Percentiles rank a stretch among this genome's conserved stretches.
Evolutionary conservation across 1,284 basidiomycete genomes (phyloP).

Genomic region (Anthracocystis panici-leucophaei): DNA sequence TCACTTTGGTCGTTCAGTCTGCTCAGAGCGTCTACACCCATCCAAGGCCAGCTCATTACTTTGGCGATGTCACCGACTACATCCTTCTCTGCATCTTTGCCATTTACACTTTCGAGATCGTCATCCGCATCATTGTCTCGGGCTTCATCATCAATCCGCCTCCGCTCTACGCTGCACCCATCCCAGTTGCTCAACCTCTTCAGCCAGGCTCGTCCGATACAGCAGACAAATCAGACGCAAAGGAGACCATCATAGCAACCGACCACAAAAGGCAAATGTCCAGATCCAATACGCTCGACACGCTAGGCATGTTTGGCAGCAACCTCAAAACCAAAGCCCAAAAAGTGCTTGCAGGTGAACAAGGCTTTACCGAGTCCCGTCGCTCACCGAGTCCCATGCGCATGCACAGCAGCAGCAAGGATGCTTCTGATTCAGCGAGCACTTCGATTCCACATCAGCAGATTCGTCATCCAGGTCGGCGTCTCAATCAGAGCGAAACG

Average conservation of each 20-base stretch:
- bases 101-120: conserved; percentile 89
- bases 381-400: background rate
- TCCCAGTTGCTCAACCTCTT: background rate
- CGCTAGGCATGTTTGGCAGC: conserved; percentile 52
- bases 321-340: conserved; percentile 51
- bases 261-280: conserved; percentile 49
- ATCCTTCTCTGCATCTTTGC: conserved; percentile 84
- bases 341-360: conserved; percentile 32
- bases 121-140: conserved; percentile 89
- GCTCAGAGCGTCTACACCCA: conserved; percentile 73
- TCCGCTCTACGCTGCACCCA: conserved; percentile 39
- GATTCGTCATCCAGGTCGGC: conserved; percentile 31
- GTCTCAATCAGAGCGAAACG: conserved; percentile 42
- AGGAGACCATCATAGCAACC: conserved; percentile 7
- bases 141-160: conserved; percentile 88
- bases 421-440: background rate
- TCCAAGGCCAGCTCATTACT: conserved; percentile 77
- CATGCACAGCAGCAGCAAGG: background rate
- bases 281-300: conserved; percentile 60
- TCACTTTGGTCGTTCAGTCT: conserved; percentile 85
- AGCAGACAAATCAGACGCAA: conserved; percentile 4
- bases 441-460: background rate
- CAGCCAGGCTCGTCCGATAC: background rate
- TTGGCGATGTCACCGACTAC: conserved; percentile 88
- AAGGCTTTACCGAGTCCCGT: conserved; percentile 25